Evolutionary conservation across 352 stramenopile genomes (phyloP).

Genomic region (Synura sp.): DNA sequence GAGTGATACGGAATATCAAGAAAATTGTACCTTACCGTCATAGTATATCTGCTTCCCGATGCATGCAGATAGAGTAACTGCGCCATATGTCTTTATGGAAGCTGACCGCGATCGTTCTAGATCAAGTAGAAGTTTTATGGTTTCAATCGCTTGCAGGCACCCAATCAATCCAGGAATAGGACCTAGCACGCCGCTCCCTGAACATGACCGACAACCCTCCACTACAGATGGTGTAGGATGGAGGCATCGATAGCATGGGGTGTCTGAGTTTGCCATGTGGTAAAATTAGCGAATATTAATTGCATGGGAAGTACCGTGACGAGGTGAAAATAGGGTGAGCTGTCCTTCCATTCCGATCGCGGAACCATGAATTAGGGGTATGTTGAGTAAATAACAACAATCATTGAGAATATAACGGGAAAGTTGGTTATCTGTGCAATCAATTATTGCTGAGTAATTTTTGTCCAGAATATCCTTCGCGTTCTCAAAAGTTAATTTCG

Average conservation of each 20-base stretch:
- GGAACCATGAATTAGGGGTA: not conserved
- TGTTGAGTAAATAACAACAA: constrained; percentile 66
- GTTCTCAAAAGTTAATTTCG: constrained; percentile 65
- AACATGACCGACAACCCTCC: constrained; percentile 71
- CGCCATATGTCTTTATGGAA: not conserved
- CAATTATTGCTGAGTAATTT: constrained; percentile 81
- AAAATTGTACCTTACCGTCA: too few species aligned
- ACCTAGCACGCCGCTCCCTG: constrained; percentile 92
- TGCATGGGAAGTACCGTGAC: too few species aligned
- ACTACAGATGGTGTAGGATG: constrained; percentile 72
- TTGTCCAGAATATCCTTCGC: constrained; percentile 61
- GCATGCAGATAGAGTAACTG: not conserved
- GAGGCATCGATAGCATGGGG: constrained; percentile 91
- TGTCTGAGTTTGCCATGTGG: too few species aligned
- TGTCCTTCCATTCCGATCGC: too few species aligned
- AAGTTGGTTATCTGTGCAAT: constrained; percentile 85
- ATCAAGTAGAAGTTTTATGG: constrained; percentile 79
- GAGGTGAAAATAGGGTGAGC: too few species aligned
- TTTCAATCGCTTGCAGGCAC: constrained; percentile 81
- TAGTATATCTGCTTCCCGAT: too few species aligned
- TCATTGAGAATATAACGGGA: constrained; percentile 95
- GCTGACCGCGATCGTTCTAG: not conserved
- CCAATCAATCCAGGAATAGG: constrained; percentile 81
- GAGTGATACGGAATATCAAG: not conserved
- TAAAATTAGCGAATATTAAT: too few species aligned